Conservation (phyloP, 2,329 filamentous ascomycete genomes). For the Pestalotiopsis sp. region DNA sequence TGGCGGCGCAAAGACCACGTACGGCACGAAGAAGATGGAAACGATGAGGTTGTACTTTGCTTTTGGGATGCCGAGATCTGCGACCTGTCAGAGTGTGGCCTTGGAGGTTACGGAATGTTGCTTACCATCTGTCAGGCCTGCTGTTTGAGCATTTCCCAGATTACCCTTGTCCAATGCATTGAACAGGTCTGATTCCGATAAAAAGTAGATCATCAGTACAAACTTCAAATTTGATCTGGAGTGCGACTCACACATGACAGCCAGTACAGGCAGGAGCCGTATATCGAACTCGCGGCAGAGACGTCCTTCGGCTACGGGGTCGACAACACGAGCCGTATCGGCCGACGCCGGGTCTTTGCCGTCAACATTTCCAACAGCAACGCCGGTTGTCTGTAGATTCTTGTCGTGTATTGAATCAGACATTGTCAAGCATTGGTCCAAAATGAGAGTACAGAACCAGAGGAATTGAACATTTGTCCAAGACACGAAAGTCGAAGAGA, state of each 20-base stretch:
- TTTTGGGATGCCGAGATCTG: slow-evolving; percentile 59
- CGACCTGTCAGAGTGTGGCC: neutral
- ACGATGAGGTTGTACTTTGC: slow-evolving; percentile 72
- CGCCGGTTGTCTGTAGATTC: neutral
- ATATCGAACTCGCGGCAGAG: neutral
- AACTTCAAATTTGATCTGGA: neutral
- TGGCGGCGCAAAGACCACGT: slow-evolving; percentile 70
- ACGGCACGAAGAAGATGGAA: slow-evolving; percentile 73
- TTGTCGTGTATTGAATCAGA: neutral
- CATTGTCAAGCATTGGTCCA: neutral
- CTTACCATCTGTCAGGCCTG: slow-evolving; percentile 33
- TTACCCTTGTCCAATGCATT: slow-evolving; percentile 54
- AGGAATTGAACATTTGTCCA: neutral
- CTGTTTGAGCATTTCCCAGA: slow-evolving; percentile 60
- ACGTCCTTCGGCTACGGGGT: neutral
- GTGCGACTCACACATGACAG: neutral
- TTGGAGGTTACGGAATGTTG: neutral
- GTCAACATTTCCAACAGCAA: neutral
- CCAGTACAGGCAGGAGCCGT: neutral
- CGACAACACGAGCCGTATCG: neutral
- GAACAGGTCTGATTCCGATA: slow-evolving; percentile 35
- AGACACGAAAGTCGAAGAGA: neutral
- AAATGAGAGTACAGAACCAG: neutral
- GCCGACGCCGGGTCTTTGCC: neutral
- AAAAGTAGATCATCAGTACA: neutral